Conservation (phyloP, 371 early-diverging fungal genomes). For the Apophysomyces sp. region DNA sequence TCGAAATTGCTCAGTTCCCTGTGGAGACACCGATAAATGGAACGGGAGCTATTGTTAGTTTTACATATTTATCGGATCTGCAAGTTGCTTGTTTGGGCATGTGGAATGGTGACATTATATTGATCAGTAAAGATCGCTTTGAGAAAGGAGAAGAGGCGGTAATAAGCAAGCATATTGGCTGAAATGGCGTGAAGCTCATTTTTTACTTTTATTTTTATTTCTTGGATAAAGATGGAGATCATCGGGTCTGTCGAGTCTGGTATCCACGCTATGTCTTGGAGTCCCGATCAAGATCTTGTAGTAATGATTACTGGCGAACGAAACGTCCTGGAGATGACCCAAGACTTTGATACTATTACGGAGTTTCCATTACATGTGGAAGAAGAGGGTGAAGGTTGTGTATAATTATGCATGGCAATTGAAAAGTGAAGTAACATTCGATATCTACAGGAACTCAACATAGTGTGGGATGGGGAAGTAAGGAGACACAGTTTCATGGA, state of each 20-base stretch:
- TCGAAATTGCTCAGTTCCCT: constrained; percentile 6
- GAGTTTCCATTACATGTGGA: constrained; percentile 74
- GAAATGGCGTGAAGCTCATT: neutral
- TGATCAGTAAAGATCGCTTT: constrained; percentile 57
- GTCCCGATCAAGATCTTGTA: constrained; percentile 91
- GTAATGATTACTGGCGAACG: constrained; percentile 78
- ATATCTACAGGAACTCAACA: constrained; percentile 60
- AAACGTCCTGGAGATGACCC: constrained; percentile 87
- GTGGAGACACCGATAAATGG: neutral
- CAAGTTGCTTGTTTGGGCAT: constrained; percentile 68
- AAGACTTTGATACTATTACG: constrained; percentile 86
- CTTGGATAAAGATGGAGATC: constrained; percentile 49
- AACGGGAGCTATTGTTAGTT: constrained; percentile 36
- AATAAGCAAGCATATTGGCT: constrained; percentile 3
- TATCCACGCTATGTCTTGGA: constrained; percentile 81
- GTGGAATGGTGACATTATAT: constrained; percentile 67
- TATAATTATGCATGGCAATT: neutral
- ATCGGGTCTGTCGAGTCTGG: constrained; percentile 85
- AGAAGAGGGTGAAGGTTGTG: constrained; percentile 66
- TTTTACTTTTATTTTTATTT: too few species aligned
- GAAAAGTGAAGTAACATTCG: neutral
- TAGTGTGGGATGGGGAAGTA: constrained; percentile 96
- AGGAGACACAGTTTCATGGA: constrained; percentile 98
- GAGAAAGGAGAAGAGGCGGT: constrained; percentile 50
- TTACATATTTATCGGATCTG: constrained; percentile 63